Evolutionary conservation across 2,329 filamentous ascomycete genomes (phyloP).

Genomic region (Diaporthe sp.): DNA sequence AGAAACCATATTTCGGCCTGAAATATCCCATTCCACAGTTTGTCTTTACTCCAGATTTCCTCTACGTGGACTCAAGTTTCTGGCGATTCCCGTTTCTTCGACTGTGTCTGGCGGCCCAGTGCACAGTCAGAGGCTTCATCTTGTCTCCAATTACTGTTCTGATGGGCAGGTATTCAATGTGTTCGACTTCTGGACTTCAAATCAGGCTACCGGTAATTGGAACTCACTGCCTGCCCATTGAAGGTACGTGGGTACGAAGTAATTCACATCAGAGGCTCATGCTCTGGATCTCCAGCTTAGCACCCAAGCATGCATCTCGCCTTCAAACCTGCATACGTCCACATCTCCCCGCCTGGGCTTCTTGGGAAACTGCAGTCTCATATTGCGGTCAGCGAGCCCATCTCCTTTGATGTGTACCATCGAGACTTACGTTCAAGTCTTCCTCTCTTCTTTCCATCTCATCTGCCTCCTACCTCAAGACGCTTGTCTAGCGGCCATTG

Average conservation of each 20-base stretch:
- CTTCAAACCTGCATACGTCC: neutral
- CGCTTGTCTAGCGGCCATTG: neutral
- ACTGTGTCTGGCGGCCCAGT: neutral
- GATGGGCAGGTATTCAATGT: too few species aligned
- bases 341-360: rapidly evolving
- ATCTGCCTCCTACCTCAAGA: neutral
- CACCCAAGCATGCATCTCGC: neutral
- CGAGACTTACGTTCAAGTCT: neutral
- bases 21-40: neutral
- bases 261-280: neutral
- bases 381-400: neutral
- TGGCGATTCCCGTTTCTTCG: neutral
- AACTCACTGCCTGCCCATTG: too few species aligned
- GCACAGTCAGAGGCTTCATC: neutral
- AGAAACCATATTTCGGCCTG: neutral
- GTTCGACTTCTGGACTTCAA: neutral
- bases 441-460: neutral
- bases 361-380: neutral
- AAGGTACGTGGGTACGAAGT: neutral
- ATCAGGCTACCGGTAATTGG: neutral
- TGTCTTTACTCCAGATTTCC: neutral
- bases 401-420: too few species aligned
- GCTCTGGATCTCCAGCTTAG: neutral
- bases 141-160: neutral
- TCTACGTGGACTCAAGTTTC: neutral